These are phyloP conservation scores for Citrus cavaleriei DNA, from an alignment of 345 rosid species.

Conservation along the genomic window DNA sequence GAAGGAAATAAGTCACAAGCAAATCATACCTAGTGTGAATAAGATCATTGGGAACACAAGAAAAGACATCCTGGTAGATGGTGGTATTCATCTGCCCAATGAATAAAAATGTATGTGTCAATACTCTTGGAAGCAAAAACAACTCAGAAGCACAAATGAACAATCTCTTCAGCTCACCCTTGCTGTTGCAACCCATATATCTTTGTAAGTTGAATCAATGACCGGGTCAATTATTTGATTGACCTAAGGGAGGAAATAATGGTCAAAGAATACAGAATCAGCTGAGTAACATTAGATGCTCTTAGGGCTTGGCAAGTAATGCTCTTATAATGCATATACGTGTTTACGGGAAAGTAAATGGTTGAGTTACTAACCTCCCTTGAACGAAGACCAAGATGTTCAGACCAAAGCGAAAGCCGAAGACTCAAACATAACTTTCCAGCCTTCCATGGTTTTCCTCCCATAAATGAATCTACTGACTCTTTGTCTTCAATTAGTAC, in stretches of 20 bases:
- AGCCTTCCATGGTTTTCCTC: conserved; percentile 94
- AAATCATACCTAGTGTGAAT: conserved; percentile 67
- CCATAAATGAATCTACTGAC: conserved; percentile 77
- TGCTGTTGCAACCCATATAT: conserved; percentile 81
- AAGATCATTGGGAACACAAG: conserved; percentile 91
- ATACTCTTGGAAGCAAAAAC: background rate
- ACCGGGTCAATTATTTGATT: conserved; percentile 74
- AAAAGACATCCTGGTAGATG: conserved; percentile 86
- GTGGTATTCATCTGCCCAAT: conserved; percentile 70
- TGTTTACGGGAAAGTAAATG: background rate
- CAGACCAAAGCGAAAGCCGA: conserved; percentile 92
- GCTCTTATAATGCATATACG: background rate
- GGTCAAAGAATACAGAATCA: conserved; percentile 12
- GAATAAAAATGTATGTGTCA: conserved; percentile 6
- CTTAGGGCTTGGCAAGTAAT: background rate
- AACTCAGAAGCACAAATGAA: background rate
- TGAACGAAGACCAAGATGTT: conserved; percentile 83
- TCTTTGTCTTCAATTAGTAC: conserved; percentile 91
- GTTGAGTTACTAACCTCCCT: conserved; percentile 57
- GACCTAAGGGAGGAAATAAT: conserved; percentile 38
- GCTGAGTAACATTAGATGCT: conserved; percentile 1
- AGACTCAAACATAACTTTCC: conserved; percentile 83
- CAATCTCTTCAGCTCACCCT: conserved; percentile 43
- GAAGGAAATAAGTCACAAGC: background rate
- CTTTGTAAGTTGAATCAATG: conserved; percentile 81